Base-by-base conservation (phyloP, 495 filamentous ascomycete genomes). In the Neurospora sp. region DNA sequence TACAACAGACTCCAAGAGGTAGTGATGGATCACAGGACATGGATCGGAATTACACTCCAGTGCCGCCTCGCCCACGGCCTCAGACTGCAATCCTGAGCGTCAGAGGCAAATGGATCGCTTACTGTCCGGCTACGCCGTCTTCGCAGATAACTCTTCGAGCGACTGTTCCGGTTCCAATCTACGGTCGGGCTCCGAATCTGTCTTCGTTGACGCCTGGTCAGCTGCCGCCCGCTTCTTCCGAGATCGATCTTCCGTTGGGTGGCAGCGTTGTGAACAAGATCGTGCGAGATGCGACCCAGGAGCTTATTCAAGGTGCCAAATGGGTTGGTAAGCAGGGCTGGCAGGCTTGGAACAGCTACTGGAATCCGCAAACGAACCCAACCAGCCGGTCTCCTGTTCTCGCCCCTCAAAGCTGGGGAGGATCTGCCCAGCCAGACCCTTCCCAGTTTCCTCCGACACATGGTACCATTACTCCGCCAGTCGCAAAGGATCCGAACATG, bases 311-410 rank as follows among this genome's bases (percentile, higher is more conserved):
- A 76, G 92, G 93, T 35, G 93, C 93, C 22, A 91, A 89, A 74
- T 97, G 92, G 91, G 89, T 96, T 78, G 91, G 91, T 8, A 93
- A 92, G 75, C 92, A 96, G 74, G 91, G 94, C 6, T 86, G 91
- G 74, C 93, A 96, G 76, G 91, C 91, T 0, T 96, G 93, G 89
- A 94, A 93, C 75, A 93, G 86, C 76, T 98, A 98, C 81, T 96
- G 93, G 92, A 92, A 91, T 72, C 78, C 82, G 45, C 81, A 84
- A 78, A 20, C 77, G 59, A 81, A 73, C 44, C 85, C 88, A 73
- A 65, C 77, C 31, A 72, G 80, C 40, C 81, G 81, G 39, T 84
- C 83, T 18, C 80, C 82, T 12, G 79, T 79, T 18, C 71, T 74
- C 4, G 71, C 68, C 1, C 39, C 76, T 9, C 78, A 76, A 37